phyloP scores from a whole-genome alignment of 2,329 filamentous ascomycete species.

The Trichothecium sympodiale region DNA sequence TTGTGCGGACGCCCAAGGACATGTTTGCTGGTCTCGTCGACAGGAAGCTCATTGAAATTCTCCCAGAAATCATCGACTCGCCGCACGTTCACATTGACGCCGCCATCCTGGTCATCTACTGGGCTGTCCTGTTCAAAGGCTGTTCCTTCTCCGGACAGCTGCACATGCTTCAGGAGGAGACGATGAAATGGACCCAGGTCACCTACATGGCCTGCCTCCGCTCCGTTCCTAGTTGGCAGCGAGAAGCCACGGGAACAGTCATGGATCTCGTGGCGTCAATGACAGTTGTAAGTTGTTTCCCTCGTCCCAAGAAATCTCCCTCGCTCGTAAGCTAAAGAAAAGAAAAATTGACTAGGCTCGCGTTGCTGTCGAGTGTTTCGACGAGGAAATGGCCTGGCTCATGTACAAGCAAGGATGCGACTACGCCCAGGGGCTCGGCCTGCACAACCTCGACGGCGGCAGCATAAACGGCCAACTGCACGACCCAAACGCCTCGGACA shows the following conservation, averaged over 20 bases:
- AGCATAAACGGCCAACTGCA: slow-evolving; percentile 7
- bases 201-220: slow-evolving; percentile 17
- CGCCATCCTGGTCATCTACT: slow-evolving; percentile 17
- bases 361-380: slow-evolving; percentile 18
- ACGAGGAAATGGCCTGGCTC: slow-evolving; percentile 19
- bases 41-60: slow-evolving; percentile 14
- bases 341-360: slow-evolving; percentile 7
- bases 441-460: slow-evolving; percentile 18
- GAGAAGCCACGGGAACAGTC: slow-evolving; percentile 17
- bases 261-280: slow-evolving; percentile 18
- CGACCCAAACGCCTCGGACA: slow-evolving; percentile 5
- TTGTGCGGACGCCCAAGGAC: slow-evolving; percentile 15
- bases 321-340: too few species aligned
- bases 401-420: slow-evolving; percentile 18
- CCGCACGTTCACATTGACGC: slow-evolving; percentile 17
- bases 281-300: slow-evolving; percentile 10
- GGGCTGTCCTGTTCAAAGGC: slow-evolving; percentile 17
- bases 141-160: slow-evolving; percentile 3
- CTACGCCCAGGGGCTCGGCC: slow-evolving; percentile 17
- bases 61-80: slow-evolving; percentile 16
- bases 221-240: slow-evolving; percentile 16
- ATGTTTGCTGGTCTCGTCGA: slow-evolving; percentile 16
- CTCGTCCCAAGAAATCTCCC: too few species aligned
- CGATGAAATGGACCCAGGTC: too few species aligned
- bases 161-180: too few species aligned